Conservation (phyloP, 345 rosid species). For the Lepidium sativum region DNA sequence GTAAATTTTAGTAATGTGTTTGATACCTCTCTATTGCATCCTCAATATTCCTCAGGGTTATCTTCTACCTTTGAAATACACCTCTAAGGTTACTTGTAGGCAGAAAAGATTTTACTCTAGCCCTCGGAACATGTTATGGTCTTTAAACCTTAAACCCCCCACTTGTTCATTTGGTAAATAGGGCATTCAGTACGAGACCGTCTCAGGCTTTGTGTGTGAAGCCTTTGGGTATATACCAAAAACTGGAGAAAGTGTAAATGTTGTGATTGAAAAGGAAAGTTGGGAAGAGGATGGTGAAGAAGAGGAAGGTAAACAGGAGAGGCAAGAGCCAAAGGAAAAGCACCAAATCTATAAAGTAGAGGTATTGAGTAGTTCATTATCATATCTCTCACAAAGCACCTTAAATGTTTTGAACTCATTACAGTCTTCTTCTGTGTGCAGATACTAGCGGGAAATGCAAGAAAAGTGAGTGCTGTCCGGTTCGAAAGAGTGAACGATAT, state of each 20-base stretch:
- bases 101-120: neutral
- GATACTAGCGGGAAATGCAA: conserved; percentile 94
- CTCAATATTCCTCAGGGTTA: neutral
- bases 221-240: conserved; percentile 96
- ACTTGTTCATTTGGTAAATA: conserved; percentile 27
- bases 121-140: neutral
- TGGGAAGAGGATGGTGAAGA: conserved; percentile 61
- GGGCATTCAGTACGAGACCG: conserved; percentile 98
- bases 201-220: conserved; percentile 91
- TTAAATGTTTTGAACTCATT: neutral
- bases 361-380: conserved; percentile 33
- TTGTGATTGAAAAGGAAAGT: conserved; percentile 71
- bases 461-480: conserved; percentile 89
- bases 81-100: neutral
- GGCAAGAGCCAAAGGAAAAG: conserved; percentile 55
- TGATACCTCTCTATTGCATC: neutral
- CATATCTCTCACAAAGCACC: neutral
- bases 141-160: neutral
- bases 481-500: conserved; percentile 60
- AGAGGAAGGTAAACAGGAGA: conserved; percentile 55
- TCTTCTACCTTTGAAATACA: neutral
- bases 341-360: conserved; percentile 76
- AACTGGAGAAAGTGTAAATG: conserved; percentile 84
- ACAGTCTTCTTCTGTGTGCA: conserved; percentile 25
- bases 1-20: neutral